These are phyloP conservation scores for Chaetomiaceae sp. DNA, from an alignment of 2,329 filamentous ascomycete species.

Conservation along the genomic window DNA sequence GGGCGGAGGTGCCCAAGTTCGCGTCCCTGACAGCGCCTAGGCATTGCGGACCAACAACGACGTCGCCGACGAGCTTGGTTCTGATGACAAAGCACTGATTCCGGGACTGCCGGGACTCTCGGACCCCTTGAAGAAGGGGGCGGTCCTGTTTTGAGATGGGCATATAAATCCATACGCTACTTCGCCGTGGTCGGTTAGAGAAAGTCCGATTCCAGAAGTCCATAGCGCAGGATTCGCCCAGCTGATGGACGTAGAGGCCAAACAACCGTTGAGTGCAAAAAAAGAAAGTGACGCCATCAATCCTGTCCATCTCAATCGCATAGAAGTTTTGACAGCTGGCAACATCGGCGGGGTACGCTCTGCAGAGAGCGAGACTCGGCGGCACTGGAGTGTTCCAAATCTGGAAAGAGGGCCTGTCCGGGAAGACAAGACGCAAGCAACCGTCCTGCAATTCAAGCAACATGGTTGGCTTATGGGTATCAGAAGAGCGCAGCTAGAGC, in stretches of 20 bases:
- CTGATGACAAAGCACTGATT: not conserved
- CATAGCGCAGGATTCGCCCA: not conserved
- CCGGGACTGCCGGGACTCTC: not conserved
- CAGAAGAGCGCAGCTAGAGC: not conserved
- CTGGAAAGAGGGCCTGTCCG: not conserved
- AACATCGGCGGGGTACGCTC: not conserved
- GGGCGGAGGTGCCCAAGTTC: not conserved
- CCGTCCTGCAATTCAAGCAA: not conserved
- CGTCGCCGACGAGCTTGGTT: not conserved
- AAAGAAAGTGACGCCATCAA: not conserved
- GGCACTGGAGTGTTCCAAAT: conserved; percentile 12
- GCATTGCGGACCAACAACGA: not conserved
- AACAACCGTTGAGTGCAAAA: not conserved
- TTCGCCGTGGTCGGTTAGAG: not conserved
- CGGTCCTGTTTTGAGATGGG: not conserved
- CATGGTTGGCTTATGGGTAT: not conserved
- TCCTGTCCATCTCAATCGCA: not conserved
- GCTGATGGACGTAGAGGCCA: not conserved
- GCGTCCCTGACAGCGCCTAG: not conserved
- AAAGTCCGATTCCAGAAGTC: not conserved
- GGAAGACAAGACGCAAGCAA: not conserved
- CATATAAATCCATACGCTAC: not conserved
- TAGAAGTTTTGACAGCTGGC: not conserved
- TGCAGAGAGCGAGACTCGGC: conserved; percentile 6
- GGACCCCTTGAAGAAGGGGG: not conserved